These are phyloP conservation scores for Ilex paraguariensis DNA, from an alignment of 305 asterid genomes.

Conservation along the genomic window DNA sequence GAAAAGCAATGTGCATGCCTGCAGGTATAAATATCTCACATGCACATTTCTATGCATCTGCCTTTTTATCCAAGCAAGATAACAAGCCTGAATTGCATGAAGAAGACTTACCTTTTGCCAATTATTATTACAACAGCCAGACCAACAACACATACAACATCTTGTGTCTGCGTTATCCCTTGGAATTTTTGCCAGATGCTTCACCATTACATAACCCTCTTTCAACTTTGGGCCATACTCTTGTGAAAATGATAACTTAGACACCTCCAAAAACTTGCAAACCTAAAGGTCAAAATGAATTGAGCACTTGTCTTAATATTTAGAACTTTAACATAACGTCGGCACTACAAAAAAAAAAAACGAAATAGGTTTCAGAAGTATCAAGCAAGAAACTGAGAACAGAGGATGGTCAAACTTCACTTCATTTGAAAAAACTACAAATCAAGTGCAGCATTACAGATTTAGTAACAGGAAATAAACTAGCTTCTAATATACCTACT, in stretches of 20 bases:
- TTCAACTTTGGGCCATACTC: slow-evolving; percentile 90
- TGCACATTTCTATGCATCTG: background rate
- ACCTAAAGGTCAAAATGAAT: slow-evolving; percentile 36
- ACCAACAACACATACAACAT: slow-evolving; percentile 54
- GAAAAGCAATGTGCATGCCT: too few species aligned
- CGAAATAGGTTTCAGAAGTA: slow-evolving; percentile 11
- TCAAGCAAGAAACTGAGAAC: slow-evolving; percentile 9
- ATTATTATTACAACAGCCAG: slow-evolving; percentile 58
- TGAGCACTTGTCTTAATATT: slow-evolving; percentile 1
- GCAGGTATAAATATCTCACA: background rate
- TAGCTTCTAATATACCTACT: background rate
- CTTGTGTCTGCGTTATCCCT: slow-evolving; percentile 49
- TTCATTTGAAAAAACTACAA: slow-evolving; percentile 4
- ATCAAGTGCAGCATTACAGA: slow-evolving; percentile 1
- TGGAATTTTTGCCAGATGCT: slow-evolving; percentile 46
- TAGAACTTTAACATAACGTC: background rate
- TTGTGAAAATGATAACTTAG: slow-evolving; percentile 69
- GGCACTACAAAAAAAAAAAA: slow-evolving; percentile 8
- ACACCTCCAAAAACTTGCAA: slow-evolving; percentile 90
- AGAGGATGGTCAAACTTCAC: slow-evolving; percentile 6
- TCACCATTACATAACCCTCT: slow-evolving; percentile 77
- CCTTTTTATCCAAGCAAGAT: background rate
- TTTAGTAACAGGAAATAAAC: slow-evolving; percentile 5
- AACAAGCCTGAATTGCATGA: background rate
- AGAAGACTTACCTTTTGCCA: slow-evolving; percentile 72